These are phyloP conservation scores for Phytomonas sp. DNA, from an alignment of 208 protist species.

Conservation along the genomic window DNA sequence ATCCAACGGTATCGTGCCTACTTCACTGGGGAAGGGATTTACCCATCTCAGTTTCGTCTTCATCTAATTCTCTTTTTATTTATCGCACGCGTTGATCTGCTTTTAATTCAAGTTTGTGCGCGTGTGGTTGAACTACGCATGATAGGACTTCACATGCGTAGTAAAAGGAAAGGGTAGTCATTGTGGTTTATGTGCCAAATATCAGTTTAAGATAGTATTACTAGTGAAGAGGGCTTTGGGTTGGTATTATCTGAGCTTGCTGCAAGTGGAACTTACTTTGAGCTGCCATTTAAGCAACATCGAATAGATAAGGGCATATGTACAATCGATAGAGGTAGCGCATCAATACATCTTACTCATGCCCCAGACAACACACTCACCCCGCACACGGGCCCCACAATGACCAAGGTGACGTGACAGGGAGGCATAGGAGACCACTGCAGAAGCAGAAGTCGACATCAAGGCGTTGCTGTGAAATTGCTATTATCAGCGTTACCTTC, in stretches of 20 bases:
- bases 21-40: background rate
- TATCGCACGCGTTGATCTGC: background rate
- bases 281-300: constrained; percentile 3
- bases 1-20: background rate
- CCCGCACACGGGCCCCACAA: background rate
- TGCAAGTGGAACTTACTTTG: background rate
- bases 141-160: background rate
- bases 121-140: background rate
- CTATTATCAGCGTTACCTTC: constrained; percentile 23
- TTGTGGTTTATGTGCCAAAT: background rate
- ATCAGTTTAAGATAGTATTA: background rate
- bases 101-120: background rate
- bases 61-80: constrained; percentile 2
- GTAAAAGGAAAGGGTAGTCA: background rate
- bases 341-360: background rate
- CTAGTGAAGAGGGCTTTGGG: background rate
- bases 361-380: background rate
- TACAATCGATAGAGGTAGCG: background rate
- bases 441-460: background rate
- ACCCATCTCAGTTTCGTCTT: background rate
- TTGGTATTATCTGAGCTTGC: background rate
- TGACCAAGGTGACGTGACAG: constrained; percentile 2
- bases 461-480: constrained; percentile 13
- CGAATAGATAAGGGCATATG: background rate
- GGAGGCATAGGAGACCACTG: background rate